Percentiles rank a stretch among this genome's conserved stretches.
These are phyloP conservation scores for Yarrowia sp. DNA, from an alignment of 805 yeast genomes.

Conservation along the genomic window DNA sequence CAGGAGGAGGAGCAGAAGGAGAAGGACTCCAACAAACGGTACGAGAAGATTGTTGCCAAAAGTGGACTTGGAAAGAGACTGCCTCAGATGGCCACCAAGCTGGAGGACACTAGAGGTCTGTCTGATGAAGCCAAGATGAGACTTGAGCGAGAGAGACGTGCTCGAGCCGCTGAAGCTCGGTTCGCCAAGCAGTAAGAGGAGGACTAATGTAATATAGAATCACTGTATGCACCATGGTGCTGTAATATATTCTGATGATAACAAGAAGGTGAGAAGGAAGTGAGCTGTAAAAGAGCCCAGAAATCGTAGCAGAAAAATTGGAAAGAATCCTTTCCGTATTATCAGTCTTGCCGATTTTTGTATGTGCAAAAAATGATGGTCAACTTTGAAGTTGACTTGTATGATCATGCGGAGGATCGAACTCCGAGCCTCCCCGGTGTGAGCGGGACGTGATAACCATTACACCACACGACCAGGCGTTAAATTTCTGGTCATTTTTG, in stretches of 20 bases:
- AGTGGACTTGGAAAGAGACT: slow-evolving; percentile 44
- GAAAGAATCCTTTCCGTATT: no score
- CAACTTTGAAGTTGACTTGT: no score
- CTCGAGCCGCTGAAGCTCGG: slow-evolving; percentile 95
- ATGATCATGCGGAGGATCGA: slow-evolving; percentile 41
- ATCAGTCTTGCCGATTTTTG: no score
- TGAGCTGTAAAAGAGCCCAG: no score
- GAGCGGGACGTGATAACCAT: slow-evolving; percentile 41
- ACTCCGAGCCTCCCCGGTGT: slow-evolving; percentile 42
- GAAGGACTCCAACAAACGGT: slow-evolving; percentile 71
- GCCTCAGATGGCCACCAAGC: slow-evolving; percentile 43
- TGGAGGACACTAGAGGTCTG: slow-evolving; percentile 56
- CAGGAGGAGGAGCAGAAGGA: slow-evolving; percentile 81
- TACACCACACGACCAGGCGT: slow-evolving; percentile 37
- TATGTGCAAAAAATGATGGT: no score
- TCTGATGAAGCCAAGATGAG: slow-evolving; percentile 75
- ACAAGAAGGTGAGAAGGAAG: no score
- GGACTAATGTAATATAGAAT: not conserved
- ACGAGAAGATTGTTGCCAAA: slow-evolving; percentile 41
- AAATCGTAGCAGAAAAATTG: not conserved
- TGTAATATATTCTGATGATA: slow-evolving; percentile 1
- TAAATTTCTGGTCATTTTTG: not conserved
- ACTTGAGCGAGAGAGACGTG: slow-evolving; percentile 91
- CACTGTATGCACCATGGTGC: not conserved
- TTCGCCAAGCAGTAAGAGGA: slow-evolving; percentile 50